phyloP scores from a whole-genome alignment of 140 eudicot genomes.

The Cichorium intybus region DNA sequence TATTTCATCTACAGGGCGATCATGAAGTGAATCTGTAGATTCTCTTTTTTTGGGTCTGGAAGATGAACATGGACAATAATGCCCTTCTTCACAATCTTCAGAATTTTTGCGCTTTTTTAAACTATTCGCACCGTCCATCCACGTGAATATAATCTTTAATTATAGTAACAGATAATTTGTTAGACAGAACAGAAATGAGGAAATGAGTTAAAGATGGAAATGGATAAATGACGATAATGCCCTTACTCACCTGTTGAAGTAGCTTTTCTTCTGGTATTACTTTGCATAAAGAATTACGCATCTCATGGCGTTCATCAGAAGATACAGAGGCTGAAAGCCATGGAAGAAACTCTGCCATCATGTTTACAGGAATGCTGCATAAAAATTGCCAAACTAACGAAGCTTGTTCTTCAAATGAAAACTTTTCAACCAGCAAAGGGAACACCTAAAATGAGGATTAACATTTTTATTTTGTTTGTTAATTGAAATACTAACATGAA shows the following conservation, averaged over 20 bases:
- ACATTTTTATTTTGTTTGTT: background rate
- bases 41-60: slow-evolving; percentile 47
- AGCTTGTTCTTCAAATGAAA: slow-evolving; percentile 98
- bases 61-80: slow-evolving; percentile 67
- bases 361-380: slow-evolving; percentile 97
- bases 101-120: slow-evolving; percentile 47
- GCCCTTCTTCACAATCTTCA: slow-evolving; percentile 49
- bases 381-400: slow-evolving; percentile 95
- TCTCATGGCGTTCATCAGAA: slow-evolving; percentile 84
- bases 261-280: slow-evolving; percentile 90
- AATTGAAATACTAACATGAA: background rate
- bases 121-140: slow-evolving; percentile 86
- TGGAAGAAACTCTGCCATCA: slow-evolving; percentile 99
- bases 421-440: slow-evolving; percentile 90
- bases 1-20: slow-evolving; percentile 88
- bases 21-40: slow-evolving; percentile 34
- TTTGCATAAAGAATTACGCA: slow-evolving; percentile 77
- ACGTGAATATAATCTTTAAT: slow-evolving; percentile 76
- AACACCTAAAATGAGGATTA: slow-evolving; percentile 50
- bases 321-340: slow-evolving; percentile 98
- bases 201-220: background rate
- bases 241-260: slow-evolving; percentile 76
- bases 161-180: slow-evolving; percentile 16
- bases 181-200: slow-evolving; percentile 22
- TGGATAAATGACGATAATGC: background rate